These are phyloP conservation scores for Spergularia marina DNA, from an alignment of 148 eudicot genomes.

Conservation along the genomic window DNA sequence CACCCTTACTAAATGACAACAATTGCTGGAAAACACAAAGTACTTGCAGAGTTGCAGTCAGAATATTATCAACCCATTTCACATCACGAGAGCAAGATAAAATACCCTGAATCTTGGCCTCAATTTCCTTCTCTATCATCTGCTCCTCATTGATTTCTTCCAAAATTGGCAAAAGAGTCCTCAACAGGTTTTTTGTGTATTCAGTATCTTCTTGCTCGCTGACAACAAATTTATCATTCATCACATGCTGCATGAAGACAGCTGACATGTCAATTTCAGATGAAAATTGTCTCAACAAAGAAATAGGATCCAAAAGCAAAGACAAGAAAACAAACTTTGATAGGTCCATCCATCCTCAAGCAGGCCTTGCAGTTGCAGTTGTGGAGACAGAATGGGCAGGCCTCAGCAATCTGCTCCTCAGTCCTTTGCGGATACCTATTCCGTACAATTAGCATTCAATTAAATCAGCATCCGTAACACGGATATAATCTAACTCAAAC, in stretches of 20 bases:
- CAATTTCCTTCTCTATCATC: constrained; percentile 46
- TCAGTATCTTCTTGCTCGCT: constrained; percentile 29
- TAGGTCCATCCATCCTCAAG: constrained; percentile 36
- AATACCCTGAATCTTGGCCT: constrained; percentile 65
- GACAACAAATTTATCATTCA: constrained; percentile 19
- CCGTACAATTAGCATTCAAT: background rate
- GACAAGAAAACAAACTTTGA: constrained; percentile 18
- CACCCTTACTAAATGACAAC: no score
- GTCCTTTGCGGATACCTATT: constrained; percentile 54
- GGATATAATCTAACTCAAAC: background rate
- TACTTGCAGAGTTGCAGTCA: no score
- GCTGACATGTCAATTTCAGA: background rate
- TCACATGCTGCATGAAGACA: constrained; percentile 19
- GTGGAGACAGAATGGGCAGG: constrained; percentile 52
- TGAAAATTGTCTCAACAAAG: background rate
- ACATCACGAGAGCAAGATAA: background rate
- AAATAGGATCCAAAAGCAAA: background rate
- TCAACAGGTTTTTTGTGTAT: constrained; percentile 35
- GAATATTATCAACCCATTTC: background rate
- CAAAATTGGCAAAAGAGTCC: constrained; percentile 41
- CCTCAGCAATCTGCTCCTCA: constrained; percentile 47
- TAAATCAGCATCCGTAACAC: background rate
- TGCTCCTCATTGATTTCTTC: constrained; percentile 56
- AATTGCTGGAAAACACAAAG: no score
- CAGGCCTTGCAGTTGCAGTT: constrained; percentile 71